Conservation (phyloP, 2,329 filamentous ascomycete species). For the Aspergillus luchuensis region DNA sequence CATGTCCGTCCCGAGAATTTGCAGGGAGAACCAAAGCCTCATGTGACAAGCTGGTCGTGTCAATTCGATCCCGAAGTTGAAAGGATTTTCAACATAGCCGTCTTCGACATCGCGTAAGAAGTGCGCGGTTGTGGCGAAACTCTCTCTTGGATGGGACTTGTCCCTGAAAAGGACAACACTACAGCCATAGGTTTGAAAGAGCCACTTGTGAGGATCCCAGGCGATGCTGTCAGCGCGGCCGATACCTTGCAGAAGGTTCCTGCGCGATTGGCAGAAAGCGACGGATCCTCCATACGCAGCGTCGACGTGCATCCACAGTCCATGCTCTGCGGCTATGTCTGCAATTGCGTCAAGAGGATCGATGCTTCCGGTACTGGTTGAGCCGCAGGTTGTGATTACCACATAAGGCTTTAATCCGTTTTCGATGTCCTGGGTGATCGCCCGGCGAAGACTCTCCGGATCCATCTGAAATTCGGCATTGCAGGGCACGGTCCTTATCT, state of each 20-base stretch:
- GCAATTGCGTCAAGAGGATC: conserved; percentile 21
- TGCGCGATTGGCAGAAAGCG: conserved; percentile 17
- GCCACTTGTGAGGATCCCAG: conserved; percentile 31
- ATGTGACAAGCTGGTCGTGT: conserved; percentile 23
- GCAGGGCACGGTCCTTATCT: conserved; percentile 16
- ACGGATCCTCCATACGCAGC: conserved; percentile 25
- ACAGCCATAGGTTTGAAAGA: conserved; percentile 29
- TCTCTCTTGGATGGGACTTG: conserved; percentile 11
- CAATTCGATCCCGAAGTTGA: conserved; percentile 25
- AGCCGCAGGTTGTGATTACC: conserved; percentile 22
- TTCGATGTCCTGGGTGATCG: conserved; percentile 7
- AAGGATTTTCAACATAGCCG: conserved; percentile 19
- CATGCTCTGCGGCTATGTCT: conserved; percentile 8
- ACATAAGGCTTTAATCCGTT: conserved; percentile 15
- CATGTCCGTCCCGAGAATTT: conserved; percentile 18
- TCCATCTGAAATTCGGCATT: conserved; percentile 20
- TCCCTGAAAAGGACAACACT: conserved; percentile 25
- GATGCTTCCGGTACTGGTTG: conserved; percentile 22
- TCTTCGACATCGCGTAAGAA: conserved; percentile 17
- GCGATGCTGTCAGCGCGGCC: conserved; percentile 25
- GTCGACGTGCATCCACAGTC: conserved; percentile 28
- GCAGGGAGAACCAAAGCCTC: conserved; percentile 26
- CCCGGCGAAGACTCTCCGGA: neutral
- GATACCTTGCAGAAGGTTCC: conserved; percentile 14
- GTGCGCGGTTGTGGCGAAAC: conserved; percentile 19